Conservation (phyloP, 1,284 basidiomycete species). For the Singerocomus inundabilis region DNA sequence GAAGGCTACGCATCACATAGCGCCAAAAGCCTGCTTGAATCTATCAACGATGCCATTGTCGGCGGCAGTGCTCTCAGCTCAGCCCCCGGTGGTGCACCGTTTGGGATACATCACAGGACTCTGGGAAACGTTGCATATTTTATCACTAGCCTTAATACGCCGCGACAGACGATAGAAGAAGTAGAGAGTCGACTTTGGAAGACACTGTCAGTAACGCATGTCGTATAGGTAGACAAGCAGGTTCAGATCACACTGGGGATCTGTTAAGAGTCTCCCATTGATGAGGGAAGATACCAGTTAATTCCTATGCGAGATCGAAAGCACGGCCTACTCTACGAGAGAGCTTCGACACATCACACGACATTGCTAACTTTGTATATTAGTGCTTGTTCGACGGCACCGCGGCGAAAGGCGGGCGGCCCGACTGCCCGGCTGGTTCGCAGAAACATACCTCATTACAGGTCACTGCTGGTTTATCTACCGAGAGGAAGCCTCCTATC, state of each 20-base stretch:
- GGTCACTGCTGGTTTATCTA: too few relatives aligned
- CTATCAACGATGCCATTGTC: constrained; percentile 37
- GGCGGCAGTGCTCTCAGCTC: constrained; percentile 35
- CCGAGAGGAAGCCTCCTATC: too few relatives aligned
- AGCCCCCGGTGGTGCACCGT: constrained; percentile 56
- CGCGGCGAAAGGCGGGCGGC: too few relatives aligned
- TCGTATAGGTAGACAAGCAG: not conserved
- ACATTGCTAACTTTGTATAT: too few relatives aligned
- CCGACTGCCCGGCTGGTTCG: too few relatives aligned
- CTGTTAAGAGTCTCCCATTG: too few relatives aligned
- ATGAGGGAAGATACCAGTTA: too few relatives aligned
- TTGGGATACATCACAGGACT: constrained; percentile 84
- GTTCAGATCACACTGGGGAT: not conserved
- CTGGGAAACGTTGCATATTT: constrained; percentile 93
- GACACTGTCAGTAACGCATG: constrained; percentile 25
- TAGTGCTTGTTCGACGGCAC: too few relatives aligned
- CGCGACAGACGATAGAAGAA: constrained; percentile 46
- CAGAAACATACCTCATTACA: too few relatives aligned
- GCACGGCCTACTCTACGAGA: too few relatives aligned
- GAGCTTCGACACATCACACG: too few relatives aligned
- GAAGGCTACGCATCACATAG: constrained; percentile 77
- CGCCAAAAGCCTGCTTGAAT: constrained; percentile 59
- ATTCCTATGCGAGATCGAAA: too few relatives aligned
- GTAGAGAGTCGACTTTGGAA: constrained; percentile 63
- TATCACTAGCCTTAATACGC: constrained; percentile 88